These are phyloP conservation scores for Sordariomycetes sp. DNA, from an alignment of 2,329 filamentous ascomycete species.

Conservation along the genomic window DNA sequence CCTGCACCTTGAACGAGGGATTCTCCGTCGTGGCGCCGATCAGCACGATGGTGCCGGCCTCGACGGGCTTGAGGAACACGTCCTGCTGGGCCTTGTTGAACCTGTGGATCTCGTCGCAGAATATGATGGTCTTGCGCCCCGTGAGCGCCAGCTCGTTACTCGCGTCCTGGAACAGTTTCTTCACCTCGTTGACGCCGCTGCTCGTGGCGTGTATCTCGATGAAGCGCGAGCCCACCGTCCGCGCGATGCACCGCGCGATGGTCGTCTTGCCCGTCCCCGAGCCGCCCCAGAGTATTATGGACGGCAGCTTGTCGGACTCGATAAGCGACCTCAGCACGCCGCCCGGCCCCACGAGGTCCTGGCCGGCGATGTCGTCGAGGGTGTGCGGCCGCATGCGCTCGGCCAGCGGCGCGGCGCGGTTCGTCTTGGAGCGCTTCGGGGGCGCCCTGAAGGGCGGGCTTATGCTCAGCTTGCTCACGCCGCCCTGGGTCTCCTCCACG, in stretches of 20 bases:
- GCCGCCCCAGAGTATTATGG: conserved; percentile 88
- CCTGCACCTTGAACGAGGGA: conserved; percentile 85
- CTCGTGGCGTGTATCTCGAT: conserved; percentile 94
- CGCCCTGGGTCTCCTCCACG: conserved; percentile 1
- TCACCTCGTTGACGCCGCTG: conserved; percentile 79
- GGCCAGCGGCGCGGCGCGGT: conserved; percentile 70
- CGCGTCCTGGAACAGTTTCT: conserved; percentile 82
- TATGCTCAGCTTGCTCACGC: conserved; percentile 8
- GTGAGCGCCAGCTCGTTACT: conserved; percentile 69
- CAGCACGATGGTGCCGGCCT: conserved; percentile 79
- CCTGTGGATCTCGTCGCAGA: conserved; percentile 93
- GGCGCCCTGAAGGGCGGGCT: conserved; percentile 4
- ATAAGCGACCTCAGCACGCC: conserved; percentile 85
- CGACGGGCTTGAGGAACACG: conserved; percentile 85
- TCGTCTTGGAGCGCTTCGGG: conserved; percentile 57
- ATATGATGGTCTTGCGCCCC: conserved; percentile 86
- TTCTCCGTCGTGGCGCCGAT: conserved; percentile 97
- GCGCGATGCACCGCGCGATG: conserved; percentile 83
- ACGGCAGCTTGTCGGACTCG: conserved; percentile 74
- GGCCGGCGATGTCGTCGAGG: conserved; percentile 80
- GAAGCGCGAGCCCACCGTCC: conserved; percentile 72
- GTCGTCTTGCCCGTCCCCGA: conserved; percentile 81
- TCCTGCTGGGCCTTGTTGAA: conserved; percentile 92
- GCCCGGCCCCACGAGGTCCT: conserved; percentile 75
- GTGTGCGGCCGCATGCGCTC: conserved; percentile 84